These are phyloP conservation scores for Cucurbita moschata DNA, from an alignment of 306 rosid species.

Conservation along the genomic window DNA sequence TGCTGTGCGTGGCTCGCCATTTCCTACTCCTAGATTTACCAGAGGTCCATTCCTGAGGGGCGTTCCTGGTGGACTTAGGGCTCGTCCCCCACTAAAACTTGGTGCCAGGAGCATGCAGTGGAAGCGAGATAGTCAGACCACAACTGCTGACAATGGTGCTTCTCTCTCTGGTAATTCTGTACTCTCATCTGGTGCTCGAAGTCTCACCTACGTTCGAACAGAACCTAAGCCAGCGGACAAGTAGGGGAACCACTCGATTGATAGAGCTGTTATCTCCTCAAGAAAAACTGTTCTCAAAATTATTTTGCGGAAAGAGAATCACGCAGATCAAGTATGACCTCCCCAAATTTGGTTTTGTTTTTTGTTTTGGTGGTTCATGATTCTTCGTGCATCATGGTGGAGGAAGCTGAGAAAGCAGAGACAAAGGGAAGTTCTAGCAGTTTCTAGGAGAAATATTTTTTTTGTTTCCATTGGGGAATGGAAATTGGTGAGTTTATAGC, in stretches of 20 bases:
- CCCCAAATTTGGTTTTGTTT: background rate
- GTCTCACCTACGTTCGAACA: constrained; percentile 77
- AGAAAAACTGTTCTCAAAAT: background rate
- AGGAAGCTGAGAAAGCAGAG: background rate
- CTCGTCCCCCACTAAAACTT: constrained; percentile 47
- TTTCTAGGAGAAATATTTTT: background rate
- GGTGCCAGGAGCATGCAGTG: constrained; percentile 89
- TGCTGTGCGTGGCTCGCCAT: constrained; percentile 31
- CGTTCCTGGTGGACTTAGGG: constrained; percentile 48
- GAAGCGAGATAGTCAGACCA: constrained; percentile 68
- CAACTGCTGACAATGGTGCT: constrained; percentile 29
- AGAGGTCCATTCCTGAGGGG: constrained; percentile 69
- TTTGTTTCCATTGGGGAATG: background rate
- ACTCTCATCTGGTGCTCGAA: constrained; percentile 34
- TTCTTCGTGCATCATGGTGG: background rate
- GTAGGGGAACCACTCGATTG: constrained; percentile 30
- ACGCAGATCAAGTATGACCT: background rate
- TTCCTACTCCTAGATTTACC: constrained; percentile 48
- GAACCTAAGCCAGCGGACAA: constrained; percentile 62
- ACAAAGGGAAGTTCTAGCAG: background rate
- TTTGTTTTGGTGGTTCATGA: background rate
- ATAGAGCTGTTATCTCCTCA: background rate
- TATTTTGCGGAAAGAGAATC: background rate
- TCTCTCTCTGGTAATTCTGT: constrained; percentile 15
- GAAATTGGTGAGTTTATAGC: background rate